These are phyloP conservation scores for Lipomyces yamanashiensis DNA, from an alignment of 805 yeast genomes.

Conservation along the genomic window DNA sequence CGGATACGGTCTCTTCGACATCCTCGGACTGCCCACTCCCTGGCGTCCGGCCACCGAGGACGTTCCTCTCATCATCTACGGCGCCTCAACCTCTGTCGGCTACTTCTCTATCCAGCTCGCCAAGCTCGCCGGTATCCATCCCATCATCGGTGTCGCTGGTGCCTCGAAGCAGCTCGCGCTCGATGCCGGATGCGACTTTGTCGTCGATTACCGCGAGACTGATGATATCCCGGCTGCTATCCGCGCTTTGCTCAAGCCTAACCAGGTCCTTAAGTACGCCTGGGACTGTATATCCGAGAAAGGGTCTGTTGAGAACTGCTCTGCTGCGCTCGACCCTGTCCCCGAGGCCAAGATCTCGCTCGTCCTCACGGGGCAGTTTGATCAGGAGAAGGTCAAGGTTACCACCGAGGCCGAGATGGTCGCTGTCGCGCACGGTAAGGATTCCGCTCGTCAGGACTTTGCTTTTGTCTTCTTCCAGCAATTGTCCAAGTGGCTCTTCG, in stretches of 20 bases:
- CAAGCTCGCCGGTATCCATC: slow-evolving; percentile 32
- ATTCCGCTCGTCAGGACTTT: slow-evolving; percentile 23
- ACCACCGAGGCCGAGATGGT: slow-evolving; percentile 11
- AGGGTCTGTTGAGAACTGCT: slow-evolving; percentile 14
- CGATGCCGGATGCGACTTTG: slow-evolving; percentile 24
- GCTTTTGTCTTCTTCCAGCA: slow-evolving; percentile 28
- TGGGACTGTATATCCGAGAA: slow-evolving; percentile 25
- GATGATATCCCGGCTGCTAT: slow-evolving; percentile 17
- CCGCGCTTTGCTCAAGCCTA: slow-evolving; percentile 20
- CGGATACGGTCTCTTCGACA: slow-evolving; percentile 24
- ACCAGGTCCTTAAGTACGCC: slow-evolving; percentile 23
- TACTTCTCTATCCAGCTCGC: slow-evolving; percentile 27
- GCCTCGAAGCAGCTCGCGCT: slow-evolving; percentile 16
- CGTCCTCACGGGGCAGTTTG: slow-evolving; percentile 17
- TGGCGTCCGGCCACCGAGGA: slow-evolving; percentile 30
- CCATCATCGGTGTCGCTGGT: slow-evolving; percentile 35
- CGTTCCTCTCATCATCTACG: slow-evolving; percentile 30
- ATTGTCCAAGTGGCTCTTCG: slow-evolving; percentile 29
- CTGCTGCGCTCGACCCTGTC: slow-evolving; percentile 23
- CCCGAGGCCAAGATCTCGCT: slow-evolving; percentile 12
- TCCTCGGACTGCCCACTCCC: slow-evolving; percentile 32
- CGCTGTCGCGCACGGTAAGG: slow-evolving; percentile 22
- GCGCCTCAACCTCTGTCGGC: slow-evolving; percentile 33
- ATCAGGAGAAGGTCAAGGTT: slow-evolving; percentile 3
- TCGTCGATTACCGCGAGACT: slow-evolving; percentile 28